Base-by-base conservation (phyloP, 2,329 filamentous ascomycete species). In the Nigrograna mackinnonii region DNA sequence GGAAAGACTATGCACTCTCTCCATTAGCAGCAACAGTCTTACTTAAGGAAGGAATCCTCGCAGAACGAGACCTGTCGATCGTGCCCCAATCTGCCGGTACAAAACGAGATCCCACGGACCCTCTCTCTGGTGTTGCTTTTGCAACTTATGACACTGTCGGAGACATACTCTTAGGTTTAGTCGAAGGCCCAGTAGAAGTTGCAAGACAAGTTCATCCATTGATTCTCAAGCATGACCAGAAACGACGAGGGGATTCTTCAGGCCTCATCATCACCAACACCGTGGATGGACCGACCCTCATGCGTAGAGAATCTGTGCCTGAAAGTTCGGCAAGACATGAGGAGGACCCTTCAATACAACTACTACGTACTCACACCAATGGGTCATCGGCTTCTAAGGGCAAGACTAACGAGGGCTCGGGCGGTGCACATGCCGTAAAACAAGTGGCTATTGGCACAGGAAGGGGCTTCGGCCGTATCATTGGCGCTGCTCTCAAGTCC, bases 401-500 rank as follows among this genome's bases (percentile, higher is more conserved):
- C 24, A 9, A 28, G 9, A 28, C 6, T 18, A 34, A 39, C 9
- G 17, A 37, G 12, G 18, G 44, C 2, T 11, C 44, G 1, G 41
- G 44, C 31, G 34, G 24, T 13, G 33, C 47, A 2, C 44, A 55
- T 4, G 54, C 50, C 1, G 46, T 48, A 7, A 48, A 48, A 3
- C 80, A 86, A 19, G 76, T 79, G n/a, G 83, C 82, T 1, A 70
- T 86, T 4, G 81, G 80, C 31, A 80, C 86, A 2, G 79, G 81
- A 3, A 84, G 82, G 51, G 82, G 85, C 1, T 78, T 89, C 21
- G 78, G 81, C 7, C 80, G 83, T 11, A 84, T 92, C 37, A 82
- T 91, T 3, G 79, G 79, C 6, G 83, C 86, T 13, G 80, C 86
- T 3, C 72, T 91, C 39, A 88, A 87, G 54, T 83, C 84, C 3